phyloP scores from a whole-genome alignment of 257 asterid species.

The Vinca minor region DNA sequence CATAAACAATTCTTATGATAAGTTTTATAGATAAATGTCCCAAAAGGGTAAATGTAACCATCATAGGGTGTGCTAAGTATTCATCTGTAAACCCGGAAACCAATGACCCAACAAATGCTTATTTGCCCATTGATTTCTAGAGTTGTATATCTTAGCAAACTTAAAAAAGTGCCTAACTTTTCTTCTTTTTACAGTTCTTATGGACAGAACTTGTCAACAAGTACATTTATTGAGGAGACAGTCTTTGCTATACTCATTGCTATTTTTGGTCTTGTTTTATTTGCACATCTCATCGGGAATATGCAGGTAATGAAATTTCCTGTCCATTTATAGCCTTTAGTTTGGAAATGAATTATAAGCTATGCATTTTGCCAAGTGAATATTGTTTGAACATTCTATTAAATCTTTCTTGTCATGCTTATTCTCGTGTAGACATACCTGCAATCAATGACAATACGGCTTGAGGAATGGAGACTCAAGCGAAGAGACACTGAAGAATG shows the following conservation, averaged over 20 bases:
- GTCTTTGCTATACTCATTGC: constrained; percentile 83
- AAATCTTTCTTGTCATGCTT: constrained; percentile 1
- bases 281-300: constrained; percentile 90
- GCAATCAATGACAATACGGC: constrained; percentile 76
- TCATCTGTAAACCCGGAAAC: too few relatives aligned
- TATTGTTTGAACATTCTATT: not conserved
- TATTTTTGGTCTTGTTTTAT: constrained; percentile 72
- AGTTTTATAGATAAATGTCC: not conserved
- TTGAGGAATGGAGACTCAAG: constrained; percentile 89
- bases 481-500: constrained; percentile 93
- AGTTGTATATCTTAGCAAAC: not conserved
- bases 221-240: constrained; percentile 79
- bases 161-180: constrained; percentile 2
- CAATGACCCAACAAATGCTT: not conserved
- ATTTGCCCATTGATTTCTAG: not conserved
- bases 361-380: not conserved
- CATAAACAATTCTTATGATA: not conserved
- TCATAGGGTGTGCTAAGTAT: not conserved
- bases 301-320: constrained; percentile 60
- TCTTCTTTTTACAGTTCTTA: constrained; percentile 55
- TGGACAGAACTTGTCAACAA: constrained; percentile 84
- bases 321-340: not conserved
- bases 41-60: not conserved
- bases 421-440: constrained; percentile 62
- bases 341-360: constrained; percentile 1